A percentile compares a stretch with the other conserved stretches of the same genome.
Evolutionary conservation across 441 rosid species (phyloP).

Genomic region (Bocquillonia castaneifolia): DNA sequence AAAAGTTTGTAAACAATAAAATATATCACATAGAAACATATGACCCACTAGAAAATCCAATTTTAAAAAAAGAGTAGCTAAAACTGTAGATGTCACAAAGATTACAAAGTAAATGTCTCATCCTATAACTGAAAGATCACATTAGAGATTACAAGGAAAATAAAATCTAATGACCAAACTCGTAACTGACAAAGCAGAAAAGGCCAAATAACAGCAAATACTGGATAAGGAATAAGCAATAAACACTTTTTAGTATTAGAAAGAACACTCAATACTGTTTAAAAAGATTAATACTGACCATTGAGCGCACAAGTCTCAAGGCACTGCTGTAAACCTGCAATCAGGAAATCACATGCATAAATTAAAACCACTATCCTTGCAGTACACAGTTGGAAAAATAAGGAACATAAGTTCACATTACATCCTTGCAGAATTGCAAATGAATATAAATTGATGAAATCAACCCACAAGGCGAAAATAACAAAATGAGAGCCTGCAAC

Average conservation of each 20-base stretch:
- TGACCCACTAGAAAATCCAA: neutral
- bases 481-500: neutral
- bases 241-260: constrained; percentile 5
- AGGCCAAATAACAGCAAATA: neutral
- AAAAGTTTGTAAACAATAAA: neutral
- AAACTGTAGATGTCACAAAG: neutral
- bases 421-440: neutral
- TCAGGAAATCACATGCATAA: constrained; percentile 14
- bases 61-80: neutral
- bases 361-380: constrained; percentile 12
- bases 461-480: neutral
- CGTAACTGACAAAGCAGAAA: neutral
- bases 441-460: neutral
- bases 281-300: constrained; percentile 51
- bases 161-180: neutral
- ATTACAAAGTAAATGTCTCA: neutral
- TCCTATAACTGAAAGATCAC: neutral
- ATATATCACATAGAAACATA: neutral
- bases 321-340: constrained; percentile 95
- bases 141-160: neutral
- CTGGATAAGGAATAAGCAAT: neutral
- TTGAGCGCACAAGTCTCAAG: constrained; percentile 84
- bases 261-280: neutral
- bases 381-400: neutral
- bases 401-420: neutral